A percentile compares a stretch with the other conserved stretches of the same genome.
Conservation (phyloP, 2,329 filamentous ascomycete species). For the Cordyceps tenuipes region DNA sequence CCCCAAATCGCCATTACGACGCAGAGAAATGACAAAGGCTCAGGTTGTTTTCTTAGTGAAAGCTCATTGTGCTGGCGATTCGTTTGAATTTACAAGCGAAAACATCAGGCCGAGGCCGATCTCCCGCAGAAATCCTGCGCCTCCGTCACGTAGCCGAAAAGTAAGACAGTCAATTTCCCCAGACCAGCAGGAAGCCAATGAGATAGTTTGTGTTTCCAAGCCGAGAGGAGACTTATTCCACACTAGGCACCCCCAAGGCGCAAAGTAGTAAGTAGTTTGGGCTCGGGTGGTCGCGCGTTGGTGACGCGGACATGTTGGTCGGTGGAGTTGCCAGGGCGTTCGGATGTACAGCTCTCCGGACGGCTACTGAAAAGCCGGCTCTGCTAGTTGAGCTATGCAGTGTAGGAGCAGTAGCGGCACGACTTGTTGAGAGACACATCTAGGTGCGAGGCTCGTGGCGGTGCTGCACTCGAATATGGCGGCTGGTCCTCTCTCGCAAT, state of each 20-base stretch:
- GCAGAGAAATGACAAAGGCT: background rate
- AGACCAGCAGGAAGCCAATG: background rate
- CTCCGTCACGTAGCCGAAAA: background rate
- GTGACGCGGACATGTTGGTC: background rate
- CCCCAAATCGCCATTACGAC: no score
- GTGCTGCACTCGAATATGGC: no score
- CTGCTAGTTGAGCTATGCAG: background rate
- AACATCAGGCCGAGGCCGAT: background rate
- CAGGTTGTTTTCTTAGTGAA: background rate
- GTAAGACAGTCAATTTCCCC: constrained; percentile 3
- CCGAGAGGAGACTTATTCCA: background rate
- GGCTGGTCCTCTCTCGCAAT: no score
- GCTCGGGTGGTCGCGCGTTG: background rate
- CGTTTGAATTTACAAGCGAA: background rate
- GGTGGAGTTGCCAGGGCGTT: background rate
- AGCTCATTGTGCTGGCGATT: background rate
- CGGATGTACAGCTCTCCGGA: constrained; percentile 6
- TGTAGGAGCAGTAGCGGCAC: background rate
- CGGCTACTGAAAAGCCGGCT: constrained; percentile 2
- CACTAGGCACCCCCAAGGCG: background rate
- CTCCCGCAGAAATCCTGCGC: background rate
- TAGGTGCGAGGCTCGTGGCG: no score
- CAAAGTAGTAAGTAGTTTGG: background rate
- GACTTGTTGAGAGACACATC: background rate
- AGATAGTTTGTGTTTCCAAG: background rate